Base-by-base conservation (phyloP, 306 rosid genomes). In the Vigna hirtella region DNA sequence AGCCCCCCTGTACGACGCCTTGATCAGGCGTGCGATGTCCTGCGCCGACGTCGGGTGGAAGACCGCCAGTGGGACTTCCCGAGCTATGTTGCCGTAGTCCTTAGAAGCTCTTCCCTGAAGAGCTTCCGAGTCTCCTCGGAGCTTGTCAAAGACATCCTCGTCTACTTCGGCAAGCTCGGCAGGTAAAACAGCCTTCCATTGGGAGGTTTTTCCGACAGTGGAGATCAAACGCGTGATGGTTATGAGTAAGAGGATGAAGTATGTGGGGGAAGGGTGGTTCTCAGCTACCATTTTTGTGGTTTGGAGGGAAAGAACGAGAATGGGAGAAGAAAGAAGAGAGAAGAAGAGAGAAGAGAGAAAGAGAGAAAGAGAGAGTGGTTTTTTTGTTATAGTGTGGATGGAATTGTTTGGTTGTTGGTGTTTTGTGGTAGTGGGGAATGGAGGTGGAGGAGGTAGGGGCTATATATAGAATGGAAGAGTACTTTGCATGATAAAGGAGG, bases 21-120 rank as follows among this genome's bases (percentile, higher is more conserved):
- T 79, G 0, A 92, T 13, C 13, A 92, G 38, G 28, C 36, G 48
- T 0, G 36, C 67, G 16, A 92, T 81, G 70, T 92, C 97, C 34
- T 73, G 2, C 0, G 70, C 38, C 32, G 97, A 82, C 5, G 88
- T 16, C 1, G 97, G 97, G 17, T 48, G 66, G 2, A 92, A 66
- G 12, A 95, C 96, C 0, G 94, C 93, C 0, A 81, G 58, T 0
- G 99, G 99, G 3, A 38, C 74, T 2, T 84, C 22, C 1, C 32
- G 53, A 0, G 79, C 78, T 2, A 95, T 69, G 78, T 95, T 89
- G 8, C 99, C 99, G 22, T 76, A 91, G 51, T 95, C 99, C 9
- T 24, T 62, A 0, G 98, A 83, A 6, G 90, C 99, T 4, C 47
- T 42, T 42, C 58, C 13, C 18, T 63, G 6, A 4, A 93, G 68